A percentile compares a stretch with the other conserved stretches of the same genome.
phyloP scores from a whole-genome alignment of 768 basidiomycete genomes.

The Leccinum broughii region DNA sequence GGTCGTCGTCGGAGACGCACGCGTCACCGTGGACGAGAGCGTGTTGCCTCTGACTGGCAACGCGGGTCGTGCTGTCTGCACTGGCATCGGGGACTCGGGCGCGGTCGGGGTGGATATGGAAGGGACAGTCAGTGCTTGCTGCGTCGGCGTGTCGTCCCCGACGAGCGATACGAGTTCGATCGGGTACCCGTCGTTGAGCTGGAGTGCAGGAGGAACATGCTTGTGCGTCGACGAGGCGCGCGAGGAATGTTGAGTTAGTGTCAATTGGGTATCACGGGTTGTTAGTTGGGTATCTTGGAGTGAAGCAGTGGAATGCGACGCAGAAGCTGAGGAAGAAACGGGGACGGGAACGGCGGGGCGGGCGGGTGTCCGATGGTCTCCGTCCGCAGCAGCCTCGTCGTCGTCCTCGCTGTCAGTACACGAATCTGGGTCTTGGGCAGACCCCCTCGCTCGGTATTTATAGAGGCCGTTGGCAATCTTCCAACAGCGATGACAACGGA shows the following conservation, averaged over 20 bases:
- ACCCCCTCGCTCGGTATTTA: constrained; percentile 28
- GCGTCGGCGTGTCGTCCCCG: constrained; percentile 26
- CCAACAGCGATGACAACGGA: constrained; percentile 94
- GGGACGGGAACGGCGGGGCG: constrained; percentile 16
- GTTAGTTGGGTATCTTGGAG: constrained; percentile 34
- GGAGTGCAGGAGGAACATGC: constrained; percentile 30
- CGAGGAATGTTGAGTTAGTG: constrained; percentile 11
- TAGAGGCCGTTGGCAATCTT: constrained; percentile 78
- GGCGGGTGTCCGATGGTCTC: constrained; percentile 30
- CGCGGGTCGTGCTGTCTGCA: constrained; percentile 20
- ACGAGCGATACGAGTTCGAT: constrained; percentile 20
- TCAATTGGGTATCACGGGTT: constrained; percentile 25
- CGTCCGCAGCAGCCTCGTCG: constrained; percentile 22
- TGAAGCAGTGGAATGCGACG: constrained; percentile 39
- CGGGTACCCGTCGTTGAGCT: constrained; percentile 25
- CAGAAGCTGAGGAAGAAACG: constrained; percentile 14
- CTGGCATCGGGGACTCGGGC: constrained; percentile 40
- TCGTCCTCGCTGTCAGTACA: constrained; percentile 37
- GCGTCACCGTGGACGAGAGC: constrained; percentile 12
- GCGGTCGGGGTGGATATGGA: constrained; percentile 49
- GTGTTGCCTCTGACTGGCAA: constrained; percentile 12
- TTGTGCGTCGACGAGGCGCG: constrained; percentile 16
- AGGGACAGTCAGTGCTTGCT: constrained; percentile 50
- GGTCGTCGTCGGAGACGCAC: constrained; percentile 4
- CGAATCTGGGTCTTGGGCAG: constrained; percentile 28